Evolutionary conservation across 768 basidiomycete genomes (phyloP), one percentile per base, ranked within the genome.

Genomic region (Boletellus emodensis): DNA sequence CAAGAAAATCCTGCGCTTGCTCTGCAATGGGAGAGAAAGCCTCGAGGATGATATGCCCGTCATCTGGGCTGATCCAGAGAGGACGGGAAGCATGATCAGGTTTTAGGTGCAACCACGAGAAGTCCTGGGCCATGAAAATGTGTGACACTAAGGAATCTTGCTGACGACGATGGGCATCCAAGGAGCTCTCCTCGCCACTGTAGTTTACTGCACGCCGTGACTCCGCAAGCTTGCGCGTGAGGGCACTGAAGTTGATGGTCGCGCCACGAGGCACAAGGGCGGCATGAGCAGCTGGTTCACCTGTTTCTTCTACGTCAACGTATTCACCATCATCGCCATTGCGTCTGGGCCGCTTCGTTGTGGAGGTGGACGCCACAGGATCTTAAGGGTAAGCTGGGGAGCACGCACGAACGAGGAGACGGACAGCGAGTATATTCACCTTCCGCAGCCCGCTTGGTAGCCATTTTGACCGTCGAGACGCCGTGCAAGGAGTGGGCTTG

Each of bases 21-120:
- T 94, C 93, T 18, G 95, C 94, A 54, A 98, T 94, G 4, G 96
- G 93, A 20, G 92, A 94, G 68, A 99, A 99, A 0, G 92, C 93
- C 70, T 99, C 96, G 32, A 99, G 83, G 53, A 98, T 98, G 61
- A 98, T 97, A 58, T 88, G 84, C 0, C 86, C 86, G 64, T 92
- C 87, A 57, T 90, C 87, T 6, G 93, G 92, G 58, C 87, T 90
- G 55, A 99, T 97, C 94, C 95, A 99, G 15, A 98, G 73, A 14
- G 96, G 96, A 40, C 96, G 83, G 6, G 90, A 87, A 30, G 83
- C 76, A 66, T 99, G 96, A 71, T 99, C 96, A 2, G 80, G 73
- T 67, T 97, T 96, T 48, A 99, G 73, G 59, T 87, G 83, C 37
- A 96, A 74, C 78, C 82, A 88, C 3, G 88, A 86, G 61, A 90